Base-by-base conservation (phyloP, 129 eudicot species). In the Lactuca saligna region DNA sequence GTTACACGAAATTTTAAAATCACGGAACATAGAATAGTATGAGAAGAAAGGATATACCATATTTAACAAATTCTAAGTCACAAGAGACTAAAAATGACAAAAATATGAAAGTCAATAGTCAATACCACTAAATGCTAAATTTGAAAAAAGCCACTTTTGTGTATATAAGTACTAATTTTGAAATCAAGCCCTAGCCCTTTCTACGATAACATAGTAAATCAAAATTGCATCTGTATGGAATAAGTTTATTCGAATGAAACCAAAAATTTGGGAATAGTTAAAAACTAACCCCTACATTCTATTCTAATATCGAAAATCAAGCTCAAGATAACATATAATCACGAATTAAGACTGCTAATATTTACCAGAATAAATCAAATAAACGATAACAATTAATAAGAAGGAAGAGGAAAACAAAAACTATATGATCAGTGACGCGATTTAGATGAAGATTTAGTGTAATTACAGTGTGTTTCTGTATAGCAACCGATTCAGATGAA, bases 381-480 rank as follows among this genome's bases (percentile, higher is more conserved):
- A 37, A 78, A 53, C 60, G 3, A 8, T 2, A 54, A 13, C 8
- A 11, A 57, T 49, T 11, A 37, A 48, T 53, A 57, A 15, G 13
- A 4, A 42, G 33, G 37, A 53, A 25, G 11, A 57, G 31, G 3
- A 29, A 17, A 53, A 41, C 4, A 57, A 38, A 6, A 29, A 17
- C 2, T 20, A 13, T 58, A 48, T 32, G 69, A 65, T 65, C 65
- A 48, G 55, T 51, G 66, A 42, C 33, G 33, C 17, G 42, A 77
- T 69, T 54, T 33, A 8, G 53, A 63, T 57, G 0, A 35, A 12
- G 12, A 34, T 3, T 41, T 42, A 39, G 63, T 12, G 53, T 17
- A 3, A 73, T 62, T 66, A 93, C 99, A 90, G 87, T 80, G 17
- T 89, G 86, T 58, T 66, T 66, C 51, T 76, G 85, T 55, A 69